These are phyloP conservation scores for Dictyostelium citrinum DNA, from an alignment of 78 protist species.

Conservation along the genomic window DNA sequence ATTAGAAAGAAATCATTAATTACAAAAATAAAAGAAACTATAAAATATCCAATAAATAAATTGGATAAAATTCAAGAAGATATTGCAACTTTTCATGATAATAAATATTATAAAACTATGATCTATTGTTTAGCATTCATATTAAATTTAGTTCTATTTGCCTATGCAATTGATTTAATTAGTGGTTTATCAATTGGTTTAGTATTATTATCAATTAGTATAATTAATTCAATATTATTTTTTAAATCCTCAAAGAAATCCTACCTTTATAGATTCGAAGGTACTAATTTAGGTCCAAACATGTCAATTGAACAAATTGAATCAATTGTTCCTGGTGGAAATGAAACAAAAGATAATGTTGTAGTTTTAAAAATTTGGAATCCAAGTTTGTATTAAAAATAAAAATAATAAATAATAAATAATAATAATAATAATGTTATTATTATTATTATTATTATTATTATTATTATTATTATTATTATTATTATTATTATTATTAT, in stretches of 20 bases:
- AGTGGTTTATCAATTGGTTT: not conserved
- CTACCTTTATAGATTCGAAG: constrained; percentile 12
- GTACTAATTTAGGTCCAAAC: constrained; percentile 25
- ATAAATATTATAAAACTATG: not conserved
- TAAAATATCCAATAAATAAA: constrained; percentile 38
- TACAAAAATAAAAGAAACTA: constrained; percentile 4
- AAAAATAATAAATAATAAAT: no score
- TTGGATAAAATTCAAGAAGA: constrained; percentile 26
- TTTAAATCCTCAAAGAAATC: not conserved
- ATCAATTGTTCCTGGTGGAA: not conserved
- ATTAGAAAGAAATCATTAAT: not conserved
- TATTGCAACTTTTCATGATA: not conserved
- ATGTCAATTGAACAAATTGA: constrained; percentile 12
- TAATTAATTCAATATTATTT: not conserved
- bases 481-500: no score
- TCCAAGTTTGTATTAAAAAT: not conserved
- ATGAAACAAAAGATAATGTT: constrained; percentile 43
- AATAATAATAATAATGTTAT: no score
- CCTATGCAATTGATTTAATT: constrained; percentile 24
- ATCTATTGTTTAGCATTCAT: not conserved
- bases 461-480: no score
- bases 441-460: no score
- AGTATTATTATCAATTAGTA: not conserved
- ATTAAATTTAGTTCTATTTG: constrained; percentile 21
- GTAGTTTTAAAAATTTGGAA: constrained; percentile 32